Evolutionary conservation across 805 yeast species (phyloP).

Genomic region (Monosporozyma unispora): DNA sequence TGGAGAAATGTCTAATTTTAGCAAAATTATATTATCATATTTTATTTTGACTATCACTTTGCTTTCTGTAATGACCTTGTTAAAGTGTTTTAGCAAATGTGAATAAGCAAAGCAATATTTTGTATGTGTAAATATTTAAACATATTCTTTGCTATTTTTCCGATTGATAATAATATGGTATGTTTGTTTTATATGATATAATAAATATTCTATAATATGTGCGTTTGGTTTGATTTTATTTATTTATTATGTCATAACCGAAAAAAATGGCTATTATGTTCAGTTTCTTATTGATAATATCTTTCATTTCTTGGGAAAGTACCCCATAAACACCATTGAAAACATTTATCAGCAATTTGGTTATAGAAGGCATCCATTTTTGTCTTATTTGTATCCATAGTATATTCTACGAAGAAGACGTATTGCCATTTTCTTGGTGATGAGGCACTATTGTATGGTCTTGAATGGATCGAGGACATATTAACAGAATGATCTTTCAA

Average conservation of each 20-base stretch:
- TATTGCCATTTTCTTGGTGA: conserved; percentile 54
- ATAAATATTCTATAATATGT: neutral
- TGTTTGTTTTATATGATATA: neutral
- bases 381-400: conserved; percentile 24
- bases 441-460: conserved; percentile 45
- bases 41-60: too few relatives aligned
- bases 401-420: conserved; percentile 66
- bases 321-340: conserved; percentile 52
- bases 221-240: neutral
- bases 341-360: conserved; percentile 37
- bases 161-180: neutral
- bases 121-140: too few relatives aligned
- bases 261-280: neutral
- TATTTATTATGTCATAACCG: neutral
- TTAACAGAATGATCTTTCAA: conserved; percentile 51
- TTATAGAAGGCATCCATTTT: conserved; percentile 30
- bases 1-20: too few relatives aligned
- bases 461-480: conserved; percentile 61
- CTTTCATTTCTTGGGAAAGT: conserved; percentile 40
- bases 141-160: neutral
- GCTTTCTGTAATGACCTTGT: too few relatives aligned
- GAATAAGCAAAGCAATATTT: too few relatives aligned
- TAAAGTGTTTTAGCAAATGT: too few relatives aligned
- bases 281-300: conserved; percentile 21
- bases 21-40: too few relatives aligned